A percentile compares a stretch with the other conserved stretches of the same genome.
Conservation (phyloP, 495 filamentous ascomycete genomes). For the Penicillium herquei region DNA sequence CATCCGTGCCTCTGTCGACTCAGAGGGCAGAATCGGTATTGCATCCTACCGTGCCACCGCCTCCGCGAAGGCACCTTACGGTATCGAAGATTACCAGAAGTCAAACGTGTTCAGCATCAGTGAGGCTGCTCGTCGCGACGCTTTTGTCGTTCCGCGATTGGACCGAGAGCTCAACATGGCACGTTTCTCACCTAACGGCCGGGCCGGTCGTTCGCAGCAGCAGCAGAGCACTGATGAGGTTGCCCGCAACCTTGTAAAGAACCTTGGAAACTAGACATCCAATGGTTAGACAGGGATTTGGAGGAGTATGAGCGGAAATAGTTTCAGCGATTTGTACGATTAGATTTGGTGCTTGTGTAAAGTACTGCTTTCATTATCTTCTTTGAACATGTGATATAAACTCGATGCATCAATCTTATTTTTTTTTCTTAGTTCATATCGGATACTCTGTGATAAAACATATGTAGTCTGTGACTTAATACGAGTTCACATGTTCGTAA, state of each 20-base stretch:
- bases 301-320: conserved; percentile 1
- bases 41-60: conserved; percentile 42
- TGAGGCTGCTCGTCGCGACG: conserved; percentile 23
- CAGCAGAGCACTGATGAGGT: conserved; percentile 30
- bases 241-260: conserved; percentile 35
- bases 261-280: conserved; percentile 8
- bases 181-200: conserved; percentile 9
- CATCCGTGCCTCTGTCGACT: conserved; percentile 53
- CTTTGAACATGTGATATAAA: conserved; percentile 35
- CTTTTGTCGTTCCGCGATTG: conserved; percentile 33
- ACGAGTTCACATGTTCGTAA: too few species aligned
- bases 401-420: conserved; percentile 19
- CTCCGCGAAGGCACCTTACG: conserved; percentile 51
- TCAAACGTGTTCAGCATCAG: conserved; percentile 22
- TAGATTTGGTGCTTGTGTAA: conserved; percentile 37
- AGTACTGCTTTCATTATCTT: conserved; percentile 28
- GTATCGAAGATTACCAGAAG: conserved; percentile 37
- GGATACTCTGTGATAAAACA: too few species aligned
- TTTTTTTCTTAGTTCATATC: conserved; percentile 2
- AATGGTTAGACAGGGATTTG: neutral
- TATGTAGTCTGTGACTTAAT: too few species aligned
- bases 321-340: conserved; percentile 34
- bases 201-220: conserved; percentile 1
- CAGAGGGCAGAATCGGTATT: conserved; percentile 58
- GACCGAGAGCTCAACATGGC: conserved; percentile 22